Evolutionary conservation across 257 asterid genomes (phyloP).

Genomic region (Misopates orontium): DNA sequence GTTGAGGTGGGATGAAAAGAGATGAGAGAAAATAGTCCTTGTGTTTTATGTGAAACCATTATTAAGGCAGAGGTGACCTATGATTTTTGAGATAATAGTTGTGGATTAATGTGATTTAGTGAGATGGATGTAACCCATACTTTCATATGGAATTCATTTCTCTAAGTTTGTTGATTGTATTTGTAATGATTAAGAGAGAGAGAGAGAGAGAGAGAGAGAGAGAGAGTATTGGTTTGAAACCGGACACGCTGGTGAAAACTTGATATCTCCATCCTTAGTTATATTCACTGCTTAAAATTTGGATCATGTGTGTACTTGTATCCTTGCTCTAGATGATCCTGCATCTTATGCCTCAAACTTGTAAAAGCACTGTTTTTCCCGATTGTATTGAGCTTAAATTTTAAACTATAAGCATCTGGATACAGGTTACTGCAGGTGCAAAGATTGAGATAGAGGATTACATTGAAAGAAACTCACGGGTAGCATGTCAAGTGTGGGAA

Average conservation of each 20-base stretch:
- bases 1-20: too few relatives aligned
- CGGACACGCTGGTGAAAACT: too few relatives aligned
- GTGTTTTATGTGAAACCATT: too few relatives aligned
- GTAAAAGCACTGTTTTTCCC: background rate
- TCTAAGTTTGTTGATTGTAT: background rate
- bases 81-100: too few relatives aligned
- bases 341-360: background rate
- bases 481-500: slow-evolving; percentile 57
- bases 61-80: too few relatives aligned
- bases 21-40: too few relatives aligned
- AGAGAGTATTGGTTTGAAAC: background rate
- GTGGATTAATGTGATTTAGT: too few relatives aligned
- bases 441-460: slow-evolving; percentile 12
- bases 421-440: slow-evolving; percentile 32
- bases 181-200: background rate
- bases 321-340: background rate
- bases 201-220: too few relatives aligned
- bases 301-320: background rate
- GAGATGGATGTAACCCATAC: too few relatives aligned
- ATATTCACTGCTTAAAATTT: slow-evolving; percentile 8
- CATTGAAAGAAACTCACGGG: background rate
- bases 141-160: background rate
- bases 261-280: background rate
- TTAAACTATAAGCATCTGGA: slow-evolving; percentile 21
- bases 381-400: slow-evolving; percentile 11